phyloP scores from a whole-genome alignment of 164 flowering plant species.

The Chimonanthus praecox region DNA sequence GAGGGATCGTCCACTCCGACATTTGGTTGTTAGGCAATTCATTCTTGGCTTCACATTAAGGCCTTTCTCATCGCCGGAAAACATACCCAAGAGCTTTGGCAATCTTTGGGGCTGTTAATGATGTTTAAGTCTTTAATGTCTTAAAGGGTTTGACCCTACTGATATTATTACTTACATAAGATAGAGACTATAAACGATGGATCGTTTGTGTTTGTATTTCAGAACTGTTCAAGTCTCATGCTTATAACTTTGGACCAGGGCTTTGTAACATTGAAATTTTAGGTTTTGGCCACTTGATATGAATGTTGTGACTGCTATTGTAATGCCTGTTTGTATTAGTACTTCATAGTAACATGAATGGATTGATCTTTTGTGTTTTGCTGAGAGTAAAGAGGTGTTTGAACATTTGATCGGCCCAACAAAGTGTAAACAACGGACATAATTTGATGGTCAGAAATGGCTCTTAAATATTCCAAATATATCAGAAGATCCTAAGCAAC shows the following conservation, averaged over 20 bases:
- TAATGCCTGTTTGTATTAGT: background rate
- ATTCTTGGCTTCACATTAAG: constrained; percentile 77
- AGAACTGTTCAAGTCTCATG: background rate
- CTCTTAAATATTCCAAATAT: too few relatives aligned
- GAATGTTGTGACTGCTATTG: background rate
- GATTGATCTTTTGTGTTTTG: background rate
- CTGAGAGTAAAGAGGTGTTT: too few relatives aligned
- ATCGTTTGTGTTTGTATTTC: background rate
- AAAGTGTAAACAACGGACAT: too few relatives aligned
- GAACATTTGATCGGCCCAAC: too few relatives aligned
- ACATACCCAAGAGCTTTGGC: constrained; percentile 1
- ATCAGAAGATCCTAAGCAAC: too few relatives aligned
- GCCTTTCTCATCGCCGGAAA: constrained; percentile 17
- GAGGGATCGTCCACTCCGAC: constrained; percentile 25
- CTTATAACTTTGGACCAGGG: too few relatives aligned
- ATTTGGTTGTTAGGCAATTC: constrained; percentile 74
- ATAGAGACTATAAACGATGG: background rate
- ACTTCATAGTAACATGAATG: background rate
- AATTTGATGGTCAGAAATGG: too few relatives aligned
- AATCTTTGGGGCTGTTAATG: constrained; percentile 8
- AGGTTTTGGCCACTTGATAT: background rate
- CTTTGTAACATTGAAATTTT: too few relatives aligned
- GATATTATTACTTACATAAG: background rate
- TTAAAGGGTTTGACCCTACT: background rate
- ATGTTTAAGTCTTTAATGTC: constrained; percentile 17